A percentile compares a stretch with the other conserved stretches of the same genome.
These are phyloP conservation scores for Alternaria conjuncta DNA, from an alignment of 2,329 filamentous ascomycete genomes.

Conservation along the genomic window DNA sequence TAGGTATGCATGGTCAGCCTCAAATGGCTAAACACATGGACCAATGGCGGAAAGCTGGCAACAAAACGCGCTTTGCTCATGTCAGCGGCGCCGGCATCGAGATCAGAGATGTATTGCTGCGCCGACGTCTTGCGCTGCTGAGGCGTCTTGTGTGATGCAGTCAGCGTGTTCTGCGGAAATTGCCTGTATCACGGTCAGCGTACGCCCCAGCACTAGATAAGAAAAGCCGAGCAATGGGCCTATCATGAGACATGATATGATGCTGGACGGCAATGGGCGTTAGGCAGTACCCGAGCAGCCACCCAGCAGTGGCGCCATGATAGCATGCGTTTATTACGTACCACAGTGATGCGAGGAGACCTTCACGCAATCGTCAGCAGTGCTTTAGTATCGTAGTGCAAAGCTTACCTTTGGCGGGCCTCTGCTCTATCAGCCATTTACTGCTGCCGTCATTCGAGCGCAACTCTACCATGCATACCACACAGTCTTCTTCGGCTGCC, in stretches of 20 bases:
- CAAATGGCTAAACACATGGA: conserved; percentile 46
- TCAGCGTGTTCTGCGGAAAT: conserved; percentile 40
- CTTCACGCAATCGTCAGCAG: conserved; percentile 10
- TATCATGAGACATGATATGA: conserved; percentile 1
- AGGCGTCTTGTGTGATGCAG: conserved; percentile 20
- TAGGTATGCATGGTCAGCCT: conserved; percentile 46
- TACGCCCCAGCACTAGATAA: conserved; percentile 2
- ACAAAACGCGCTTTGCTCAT: conserved; percentile 25
- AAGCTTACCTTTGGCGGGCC: conserved; percentile 43
- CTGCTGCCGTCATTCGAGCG: conserved; percentile 12
- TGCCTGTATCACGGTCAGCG: conserved; percentile 31
- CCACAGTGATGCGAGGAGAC: conserved; percentile 38
- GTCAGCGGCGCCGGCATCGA: conserved; percentile 21
- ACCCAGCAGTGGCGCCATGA: not conserved
- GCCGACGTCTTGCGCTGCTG: conserved; percentile 34
- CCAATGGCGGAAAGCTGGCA: conserved; percentile 32
- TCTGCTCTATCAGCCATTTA: conserved; percentile 46
- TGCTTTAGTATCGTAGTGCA: not conserved
- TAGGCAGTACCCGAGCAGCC: not conserved
- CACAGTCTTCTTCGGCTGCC: conserved; percentile 40
- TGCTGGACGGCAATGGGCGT: conserved; percentile 2
- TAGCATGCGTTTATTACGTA: conserved; percentile 16
- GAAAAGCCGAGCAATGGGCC: not conserved
- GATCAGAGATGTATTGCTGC: conserved; percentile 24
- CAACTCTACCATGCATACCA: conserved; percentile 42